phyloP scores from a whole-genome alignment of 2,329 filamentous ascomycete genomes.

The Colletotrichum spaethianum region DNA sequence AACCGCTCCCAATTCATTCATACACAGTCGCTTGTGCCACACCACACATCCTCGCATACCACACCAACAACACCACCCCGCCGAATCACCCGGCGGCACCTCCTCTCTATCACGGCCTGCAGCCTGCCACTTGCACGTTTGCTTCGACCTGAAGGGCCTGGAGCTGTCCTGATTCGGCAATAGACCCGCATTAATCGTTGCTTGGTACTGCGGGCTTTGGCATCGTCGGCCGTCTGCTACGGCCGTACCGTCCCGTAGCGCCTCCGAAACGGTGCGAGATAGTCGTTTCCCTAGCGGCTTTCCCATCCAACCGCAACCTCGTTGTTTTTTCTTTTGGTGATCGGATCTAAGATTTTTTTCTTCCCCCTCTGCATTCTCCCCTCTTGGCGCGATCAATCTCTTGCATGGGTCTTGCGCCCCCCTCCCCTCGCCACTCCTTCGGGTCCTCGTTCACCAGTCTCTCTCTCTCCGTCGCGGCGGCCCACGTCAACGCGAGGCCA shows the following conservation, averaged over 20 bases:
- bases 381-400: background rate
- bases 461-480: background rate
- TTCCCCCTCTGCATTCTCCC: background rate
- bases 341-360: constrained; percentile 11
- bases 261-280: constrained; percentile 11
- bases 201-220: constrained; percentile 1
- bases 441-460: background rate
- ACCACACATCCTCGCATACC: background rate
- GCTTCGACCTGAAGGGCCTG: background rate
- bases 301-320: background rate
- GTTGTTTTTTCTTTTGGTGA: constrained; percentile 21
- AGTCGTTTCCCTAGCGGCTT: no score
- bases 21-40: background rate
- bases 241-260: constrained; percentile 26
- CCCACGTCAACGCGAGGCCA: background rate
- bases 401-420: background rate
- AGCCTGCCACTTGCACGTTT: background rate
- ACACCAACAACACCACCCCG: background rate
- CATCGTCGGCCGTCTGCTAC: constrained; percentile 17
- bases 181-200: constrained; percentile 7
- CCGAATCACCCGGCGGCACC: background rate
- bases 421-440: background rate
- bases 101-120: background rate
- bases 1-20: background rate
- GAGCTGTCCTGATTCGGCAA: constrained; percentile 26